These are phyloP conservation scores for Leptomonas pyrrhocoris DNA, from an alignment of 208 protist species.

Conservation along the genomic window DNA sequence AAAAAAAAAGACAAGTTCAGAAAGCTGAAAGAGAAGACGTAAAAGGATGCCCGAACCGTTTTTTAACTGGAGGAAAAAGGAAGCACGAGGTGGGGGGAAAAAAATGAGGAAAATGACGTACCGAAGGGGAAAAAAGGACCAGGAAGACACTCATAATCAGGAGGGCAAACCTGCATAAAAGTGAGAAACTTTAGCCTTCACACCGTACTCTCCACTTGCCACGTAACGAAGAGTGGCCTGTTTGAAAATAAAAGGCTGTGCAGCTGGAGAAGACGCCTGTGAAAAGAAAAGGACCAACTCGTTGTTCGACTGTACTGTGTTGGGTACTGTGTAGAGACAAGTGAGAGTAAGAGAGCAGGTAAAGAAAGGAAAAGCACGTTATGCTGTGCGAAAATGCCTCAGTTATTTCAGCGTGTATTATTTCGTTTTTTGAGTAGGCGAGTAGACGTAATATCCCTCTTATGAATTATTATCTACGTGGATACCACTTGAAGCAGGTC, in stretches of 20 bases:
- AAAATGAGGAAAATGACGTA: background rate
- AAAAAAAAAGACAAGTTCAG: slow-evolving; percentile 2
- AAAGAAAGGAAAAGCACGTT: slow-evolving; percentile 21
- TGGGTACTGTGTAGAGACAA: background rate
- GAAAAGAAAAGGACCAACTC: slow-evolving; percentile 2
- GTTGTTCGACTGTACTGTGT: slow-evolving; percentile 3
- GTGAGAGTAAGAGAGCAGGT: background rate
- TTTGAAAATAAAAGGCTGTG: background rate
- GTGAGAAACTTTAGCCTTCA: background rate
- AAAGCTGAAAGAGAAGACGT: background rate
- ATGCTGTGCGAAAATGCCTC: slow-evolving; percentile 17
- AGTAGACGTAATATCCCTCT: background rate
- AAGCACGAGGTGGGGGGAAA: slow-evolving; percentile 1
- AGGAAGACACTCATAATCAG: background rate
- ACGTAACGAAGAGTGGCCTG: background rate
- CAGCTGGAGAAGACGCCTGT: background rate
- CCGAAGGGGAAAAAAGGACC: slow-evolving; percentile 5
- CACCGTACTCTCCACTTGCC: background rate
- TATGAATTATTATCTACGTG: background rate
- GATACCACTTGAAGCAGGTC: background rate
- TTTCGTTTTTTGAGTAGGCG: background rate
- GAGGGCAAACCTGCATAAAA: background rate
- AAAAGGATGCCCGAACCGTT: slow-evolving; percentile 1
- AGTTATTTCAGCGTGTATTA: slow-evolving; percentile 6
- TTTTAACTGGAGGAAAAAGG: background rate